These are phyloP conservation scores for Prosopis cineraria DNA, from an alignment of 306 rosid species.

Conservation along the genomic window DNA sequence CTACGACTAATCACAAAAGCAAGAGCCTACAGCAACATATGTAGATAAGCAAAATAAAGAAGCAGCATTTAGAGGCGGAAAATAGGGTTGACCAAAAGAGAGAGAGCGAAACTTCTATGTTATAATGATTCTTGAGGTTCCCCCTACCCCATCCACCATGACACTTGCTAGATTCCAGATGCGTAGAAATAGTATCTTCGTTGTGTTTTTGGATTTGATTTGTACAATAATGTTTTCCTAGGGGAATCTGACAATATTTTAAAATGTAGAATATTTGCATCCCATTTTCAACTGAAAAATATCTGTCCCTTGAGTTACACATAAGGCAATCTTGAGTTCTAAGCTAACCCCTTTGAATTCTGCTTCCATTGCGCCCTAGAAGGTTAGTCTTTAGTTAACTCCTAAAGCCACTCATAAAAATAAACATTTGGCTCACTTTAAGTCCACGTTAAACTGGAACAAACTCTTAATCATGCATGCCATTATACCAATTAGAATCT, in stretches of 20 bases:
- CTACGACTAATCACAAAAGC: neutral
- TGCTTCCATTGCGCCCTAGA: neutral
- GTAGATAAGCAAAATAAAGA: neutral
- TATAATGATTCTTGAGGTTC: neutral
- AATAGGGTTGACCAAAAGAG: neutral
- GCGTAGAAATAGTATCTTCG: neutral
- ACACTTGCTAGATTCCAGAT: neutral
- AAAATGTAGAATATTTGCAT: conserved; percentile 7
- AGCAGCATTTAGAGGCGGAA: neutral
- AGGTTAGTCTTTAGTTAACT: conserved; percentile 32
- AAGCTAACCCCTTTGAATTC: neutral
- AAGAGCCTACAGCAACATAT: neutral
- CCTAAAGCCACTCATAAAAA: conserved; percentile 35
- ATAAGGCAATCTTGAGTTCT: conserved; percentile 25
- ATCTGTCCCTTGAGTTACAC: conserved; percentile 15
- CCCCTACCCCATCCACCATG: neutral
- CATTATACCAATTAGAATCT: conserved; percentile 5
- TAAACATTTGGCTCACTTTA: conserved; percentile 23
- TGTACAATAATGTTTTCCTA: neutral
- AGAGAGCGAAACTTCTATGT: neutral
- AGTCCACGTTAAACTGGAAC: conserved; percentile 33
- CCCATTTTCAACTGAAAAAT: neutral
- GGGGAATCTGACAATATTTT: conserved; percentile 14
- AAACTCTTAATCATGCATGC: neutral
- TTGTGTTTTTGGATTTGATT: neutral